These are phyloP conservation scores for Saturnispora besseyi DNA, from an alignment of 805 yeast genomes.

Conservation along the genomic window DNA sequence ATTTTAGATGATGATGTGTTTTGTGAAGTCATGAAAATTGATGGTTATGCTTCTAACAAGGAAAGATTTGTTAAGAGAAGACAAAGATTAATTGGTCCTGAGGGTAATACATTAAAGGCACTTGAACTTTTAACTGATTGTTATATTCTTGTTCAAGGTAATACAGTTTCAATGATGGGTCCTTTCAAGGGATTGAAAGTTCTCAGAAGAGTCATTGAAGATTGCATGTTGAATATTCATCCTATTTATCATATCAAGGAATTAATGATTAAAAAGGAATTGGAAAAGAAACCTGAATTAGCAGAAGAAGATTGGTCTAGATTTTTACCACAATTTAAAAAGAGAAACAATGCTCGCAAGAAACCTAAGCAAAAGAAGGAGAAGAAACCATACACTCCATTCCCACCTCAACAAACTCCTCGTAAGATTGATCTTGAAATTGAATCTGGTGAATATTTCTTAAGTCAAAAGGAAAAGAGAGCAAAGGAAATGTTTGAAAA, in stretches of 20 bases:
- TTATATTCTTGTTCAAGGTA: slow-evolving; percentile 93
- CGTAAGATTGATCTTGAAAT: slow-evolving; percentile 95
- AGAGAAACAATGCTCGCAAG: slow-evolving; percentile 91
- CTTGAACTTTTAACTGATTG: slow-evolving; percentile 91
- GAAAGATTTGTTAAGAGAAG: slow-evolving; percentile 93
- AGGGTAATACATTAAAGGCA: slow-evolving; percentile 93
- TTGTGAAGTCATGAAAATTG: slow-evolving; percentile 93
- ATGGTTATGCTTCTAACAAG: slow-evolving; percentile 78
- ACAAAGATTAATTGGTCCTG: slow-evolving; percentile 94
- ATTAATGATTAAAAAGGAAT: slow-evolving; percentile 92
- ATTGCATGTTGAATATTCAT: slow-evolving; percentile 93
- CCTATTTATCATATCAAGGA: slow-evolving; percentile 98
- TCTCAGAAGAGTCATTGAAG: slow-evolving; percentile 89
- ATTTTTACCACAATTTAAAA: slow-evolving; percentile 92
- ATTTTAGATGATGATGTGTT: slow-evolving; percentile 87
- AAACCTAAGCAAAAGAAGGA: slow-evolving; percentile 60
- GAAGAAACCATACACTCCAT: slow-evolving; percentile 87
- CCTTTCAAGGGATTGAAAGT: slow-evolving; percentile 89
- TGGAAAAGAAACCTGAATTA: slow-evolving; percentile 89
- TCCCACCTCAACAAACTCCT: slow-evolving; percentile 97
- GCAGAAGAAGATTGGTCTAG: slow-evolving; percentile 96
- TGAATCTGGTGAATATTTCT: slow-evolving; percentile 96
- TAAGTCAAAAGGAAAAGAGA: slow-evolving; percentile 77
- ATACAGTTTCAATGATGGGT: slow-evolving; percentile 96
- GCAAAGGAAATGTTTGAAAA: slow-evolving; percentile 63